Base-by-base conservation (phyloP, 495 filamentous ascomycete genomes). In the Trichocladium uniseriatum region DNA sequence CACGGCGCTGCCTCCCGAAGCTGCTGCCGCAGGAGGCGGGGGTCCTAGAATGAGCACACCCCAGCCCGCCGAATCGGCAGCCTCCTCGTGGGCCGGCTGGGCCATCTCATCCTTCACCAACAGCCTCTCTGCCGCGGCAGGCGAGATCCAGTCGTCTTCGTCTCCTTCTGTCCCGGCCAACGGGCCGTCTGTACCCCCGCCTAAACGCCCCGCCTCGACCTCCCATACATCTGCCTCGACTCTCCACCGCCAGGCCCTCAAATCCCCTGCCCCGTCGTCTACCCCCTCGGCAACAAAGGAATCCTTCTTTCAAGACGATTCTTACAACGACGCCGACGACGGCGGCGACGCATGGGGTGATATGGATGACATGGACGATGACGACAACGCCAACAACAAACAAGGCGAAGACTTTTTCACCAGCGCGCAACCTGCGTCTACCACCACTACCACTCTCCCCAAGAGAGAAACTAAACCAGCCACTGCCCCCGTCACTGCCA, bases 81-180 rank as follows among this genome's bases (percentile, higher is more conserved):
- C 59, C 11, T 48, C 62, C 4, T 46, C 55, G 3, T 96, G 91
- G 94, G 80, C 91, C 5, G 92, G 94, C 36, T 98, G 92, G 92
- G 92, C 92, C 0, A 95, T 98, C 38, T 95, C 92, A 2, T 94
- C 87, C n/a, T 96, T 98, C 66, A 95, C 92, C 5, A 95, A 95
- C 65, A 96, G 94, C 58, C 61, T 98, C 22, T 79, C 85, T 11
- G 65, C 87, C 3, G 87, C 88, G 2, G 83, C 81, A 22, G 92
- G 92, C 15, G 84, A 94, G 38, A 96, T 98, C 39, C 75, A 89
- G 52, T 38, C 60, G 11, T 45, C 56, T 3, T 10, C 55, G 0
- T 38, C 60, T 14, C 42, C 56, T 3, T 11, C 55, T 1, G n/a
- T 42, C 6, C 55, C 61, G 0, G 41, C 54, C n/a, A 62, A 57